Base-by-base conservation (phyloP, 306 rosid genomes). In the Casuarina glauca region DNA sequence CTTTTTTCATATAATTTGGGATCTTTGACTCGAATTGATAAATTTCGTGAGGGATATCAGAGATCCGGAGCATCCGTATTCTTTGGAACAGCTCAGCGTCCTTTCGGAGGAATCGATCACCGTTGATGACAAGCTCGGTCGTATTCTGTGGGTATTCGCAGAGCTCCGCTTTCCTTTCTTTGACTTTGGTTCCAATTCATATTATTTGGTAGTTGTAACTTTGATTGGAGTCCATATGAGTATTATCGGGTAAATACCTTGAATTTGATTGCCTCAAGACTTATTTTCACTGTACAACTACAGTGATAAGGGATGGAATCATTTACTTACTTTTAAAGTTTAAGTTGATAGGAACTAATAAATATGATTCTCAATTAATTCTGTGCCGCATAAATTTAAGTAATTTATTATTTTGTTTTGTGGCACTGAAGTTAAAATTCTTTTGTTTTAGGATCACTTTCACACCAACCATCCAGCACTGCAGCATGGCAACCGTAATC, bases 51-150 rank as follows among this genome's bases (percentile, higher is more conserved):
- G 97, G 86, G 97, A 95, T 83, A 95, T 95, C 19, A 91, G 98
- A 92, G 98, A 95, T 95, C 98, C 98, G 38, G 98, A 95, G 69
- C 98, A 95, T 80, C 98, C 98, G 9, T 95, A 95, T 78, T 95
- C 98, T n/a, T 77, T 95, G 64, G 98, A 92, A 79, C 98, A 95
- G 89, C 95, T 95, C 74, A 93, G 97, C 58, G 98, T 95, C 41
- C 93, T 95, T 17, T 95, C 98, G 0, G 97, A 95, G 81, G 97
- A 95, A 80, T 95, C 98, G 16, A 91, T 95, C 78, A 88, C 97
- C 17, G 97, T 95, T 19, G 97, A 95, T 82, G 93, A 92, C 52
- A 92, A 92, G 83, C 84, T 90, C 17, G 96, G 96, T 17, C 90
- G 93, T 8, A 95, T 95, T 84, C 83, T 92, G 96, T 94, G 36